These are phyloP conservation scores for Paraleonurus japonicus DNA, from an alignment of 257 asterid genomes.

Conservation along the genomic window DNA sequence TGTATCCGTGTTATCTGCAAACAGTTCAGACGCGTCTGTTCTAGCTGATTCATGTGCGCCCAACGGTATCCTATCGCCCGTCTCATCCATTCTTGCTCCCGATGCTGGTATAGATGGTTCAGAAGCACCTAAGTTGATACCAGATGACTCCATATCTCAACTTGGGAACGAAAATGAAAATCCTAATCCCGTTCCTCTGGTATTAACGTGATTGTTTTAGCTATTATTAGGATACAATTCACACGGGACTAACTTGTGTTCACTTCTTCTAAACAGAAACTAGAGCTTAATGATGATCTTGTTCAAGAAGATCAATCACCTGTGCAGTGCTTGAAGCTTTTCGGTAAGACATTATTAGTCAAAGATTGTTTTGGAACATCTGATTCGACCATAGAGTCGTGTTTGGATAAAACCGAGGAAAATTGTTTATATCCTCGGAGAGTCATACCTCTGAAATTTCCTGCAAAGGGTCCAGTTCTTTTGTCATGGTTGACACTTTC, in stretches of 20 bases:
- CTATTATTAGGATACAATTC: not conserved
- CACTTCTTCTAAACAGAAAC: slow-evolving; percentile 41
- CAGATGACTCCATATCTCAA: slow-evolving; percentile 34
- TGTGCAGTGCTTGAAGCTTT: slow-evolving; percentile 62
- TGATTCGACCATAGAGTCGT: slow-evolving; percentile 20
- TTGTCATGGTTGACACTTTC: slow-evolving; percentile 41
- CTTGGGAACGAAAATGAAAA: slow-evolving; percentile 32
- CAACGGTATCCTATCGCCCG: slow-evolving; percentile 44
- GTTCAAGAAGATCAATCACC: slow-evolving; percentile 46
- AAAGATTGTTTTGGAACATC: slow-evolving; percentile 36
- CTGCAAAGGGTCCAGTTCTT: slow-evolving; percentile 8
- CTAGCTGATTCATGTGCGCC: slow-evolving; percentile 34
- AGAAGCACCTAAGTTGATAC: slow-evolving; percentile 30
- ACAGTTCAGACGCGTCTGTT: slow-evolving; percentile 52
- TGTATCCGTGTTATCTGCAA: slow-evolving; percentile 63
- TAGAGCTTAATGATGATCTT: slow-evolving; percentile 36
- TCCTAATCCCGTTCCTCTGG: slow-evolving; percentile 43
- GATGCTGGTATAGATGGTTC: slow-evolving; percentile 26
- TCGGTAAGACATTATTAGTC: slow-evolving; percentile 69
- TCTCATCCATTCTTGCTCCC: slow-evolving; percentile 38
- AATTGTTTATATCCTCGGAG: slow-evolving; percentile 27
- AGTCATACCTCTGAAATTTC: slow-evolving; percentile 31
- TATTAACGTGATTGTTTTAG: slow-evolving; percentile 26
- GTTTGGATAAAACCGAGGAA: slow-evolving; percentile 32
- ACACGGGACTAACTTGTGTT: slow-evolving; percentile 3